These are phyloP conservation scores for Glycine tomentella DNA, from an alignment of 306 rosid species.

Conservation along the genomic window DNA sequence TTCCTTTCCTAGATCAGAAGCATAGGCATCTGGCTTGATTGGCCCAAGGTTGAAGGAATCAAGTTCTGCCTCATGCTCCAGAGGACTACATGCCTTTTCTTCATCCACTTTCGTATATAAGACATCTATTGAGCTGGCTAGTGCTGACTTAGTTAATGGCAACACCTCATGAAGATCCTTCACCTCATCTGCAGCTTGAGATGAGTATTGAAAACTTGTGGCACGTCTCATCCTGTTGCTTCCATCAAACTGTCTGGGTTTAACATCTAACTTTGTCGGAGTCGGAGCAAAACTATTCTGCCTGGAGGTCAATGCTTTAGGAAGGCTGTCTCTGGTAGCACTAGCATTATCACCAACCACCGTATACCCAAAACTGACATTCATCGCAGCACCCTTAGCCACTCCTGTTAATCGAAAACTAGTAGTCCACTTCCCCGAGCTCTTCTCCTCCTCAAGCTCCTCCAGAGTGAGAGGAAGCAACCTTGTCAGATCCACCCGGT, in stretches of 20 bases:
- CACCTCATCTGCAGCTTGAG: constrained; percentile 56
- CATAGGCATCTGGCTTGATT: constrained; percentile 48
- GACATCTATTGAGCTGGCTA: constrained; percentile 68
- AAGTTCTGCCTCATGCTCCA: constrained; percentile 46
- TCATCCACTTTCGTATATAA: constrained; percentile 77
- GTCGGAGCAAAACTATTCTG: constrained; percentile 50
- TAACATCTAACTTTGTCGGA: constrained; percentile 53
- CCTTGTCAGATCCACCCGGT: constrained; percentile 86
- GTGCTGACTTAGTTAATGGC: constrained; percentile 66
- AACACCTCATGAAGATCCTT: constrained; percentile 83
- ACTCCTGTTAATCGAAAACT: constrained; percentile 75
- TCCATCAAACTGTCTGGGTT: constrained; percentile 59
- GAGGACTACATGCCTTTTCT: constrained; percentile 48
- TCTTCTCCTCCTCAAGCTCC: constrained; percentile 91
- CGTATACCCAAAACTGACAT: constrained; percentile 83
- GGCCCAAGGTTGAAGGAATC: constrained; percentile 51
- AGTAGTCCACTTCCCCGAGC: constrained; percentile 83
- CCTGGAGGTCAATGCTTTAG: constrained; percentile 51
- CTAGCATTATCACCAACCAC: constrained; percentile 67
- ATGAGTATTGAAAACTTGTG: constrained; percentile 52
- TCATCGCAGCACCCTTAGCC: constrained; percentile 82
- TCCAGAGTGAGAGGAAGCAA: constrained; percentile 91
- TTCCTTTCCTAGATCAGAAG: constrained; percentile 55
- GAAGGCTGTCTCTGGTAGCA: constrained; percentile 49
- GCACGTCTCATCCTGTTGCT: constrained; percentile 52